Base-by-base conservation (phyloP, 2,329 filamentous ascomycete genomes). In the Scedosporium aurantiacum region DNA sequence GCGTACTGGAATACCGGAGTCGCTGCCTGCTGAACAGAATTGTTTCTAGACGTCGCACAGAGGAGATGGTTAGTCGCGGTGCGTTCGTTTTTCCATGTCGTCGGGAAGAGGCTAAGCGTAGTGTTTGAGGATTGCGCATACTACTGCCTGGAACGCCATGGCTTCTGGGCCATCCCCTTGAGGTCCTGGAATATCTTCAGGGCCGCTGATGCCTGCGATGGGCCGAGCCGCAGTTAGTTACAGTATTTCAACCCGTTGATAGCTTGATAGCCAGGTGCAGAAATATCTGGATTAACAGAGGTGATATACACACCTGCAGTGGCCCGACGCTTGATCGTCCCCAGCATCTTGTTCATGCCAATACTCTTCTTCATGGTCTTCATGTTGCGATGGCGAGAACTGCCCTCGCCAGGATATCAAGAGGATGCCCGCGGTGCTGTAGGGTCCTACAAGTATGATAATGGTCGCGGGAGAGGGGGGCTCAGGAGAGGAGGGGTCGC, bases 1-100 rank as follows among this genome's bases (percentile, higher is more conserved):
- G 61, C 18, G 61, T 69, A 71, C 69, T 63, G 68, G 60, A 76
- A 75, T 43, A 60, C 55, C 41, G 8, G 59, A 43, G 52, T 21
- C 55, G 59, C 47, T 60, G 64, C 83, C 85, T 58, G 88, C 87
- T 74, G 93, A 88, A 79, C 90, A 95, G 72, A 96, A 96, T 54
- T 84, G 80, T 79, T 81, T 88, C 89, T 92, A 40, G 54, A 21
- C 3, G 54, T n/a, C 37, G 16, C 23, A 32, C 23, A 23, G 23
- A 54, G 18, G 2, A 10, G 28, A 32, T 6, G 10, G 28, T 32
- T 8, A 32, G 28, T 32, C 28, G 28, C 6, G 28, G 7, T 3
- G 28, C 28, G 28, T 32, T 32, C 28, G 28, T 32, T 32, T n/a
- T 32, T 32, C 45, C 50, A 37, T 57, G 23, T 23, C 27, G 27